phyloP scores from a whole-genome alignment of 768 basidiomycete species.

The Tremella fuciformis region DNA sequence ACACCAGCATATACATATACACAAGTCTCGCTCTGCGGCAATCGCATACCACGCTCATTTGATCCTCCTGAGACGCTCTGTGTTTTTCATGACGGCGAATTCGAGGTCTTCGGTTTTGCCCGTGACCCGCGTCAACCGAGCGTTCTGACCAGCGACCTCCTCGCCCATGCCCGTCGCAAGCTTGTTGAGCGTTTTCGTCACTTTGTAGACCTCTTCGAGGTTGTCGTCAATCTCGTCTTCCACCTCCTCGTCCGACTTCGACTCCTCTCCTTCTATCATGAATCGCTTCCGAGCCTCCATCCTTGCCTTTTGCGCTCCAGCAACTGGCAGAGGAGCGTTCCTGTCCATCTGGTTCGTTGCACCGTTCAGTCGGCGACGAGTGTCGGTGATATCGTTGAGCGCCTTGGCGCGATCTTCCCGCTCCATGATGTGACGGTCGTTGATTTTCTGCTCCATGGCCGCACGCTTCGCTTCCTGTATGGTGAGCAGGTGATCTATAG shows the following conservation, averaged over 20 bases:
- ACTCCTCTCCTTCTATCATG: constrained; percentile 74
- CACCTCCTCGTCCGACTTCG: constrained; percentile 84
- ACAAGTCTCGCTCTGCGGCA: too few species aligned
- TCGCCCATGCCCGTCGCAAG: constrained; percentile 78
- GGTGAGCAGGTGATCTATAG: background rate
- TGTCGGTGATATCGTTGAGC: constrained; percentile 79
- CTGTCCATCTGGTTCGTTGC: constrained; percentile 57
- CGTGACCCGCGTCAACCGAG: constrained; percentile 69
- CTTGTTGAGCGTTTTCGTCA: constrained; percentile 72
- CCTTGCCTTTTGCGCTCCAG: constrained; percentile 58
- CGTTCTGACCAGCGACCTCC: constrained; percentile 84
- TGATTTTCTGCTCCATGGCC: constrained; percentile 78
- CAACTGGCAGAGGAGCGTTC: constrained; percentile 56
- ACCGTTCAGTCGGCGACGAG: constrained; percentile 76
- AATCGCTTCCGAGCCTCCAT: constrained; percentile 76
- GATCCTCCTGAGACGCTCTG: constrained; percentile 64
- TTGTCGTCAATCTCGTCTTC: constrained; percentile 94
- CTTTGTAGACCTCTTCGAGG: constrained; percentile 76
- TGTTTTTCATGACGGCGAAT: constrained; percentile 71
- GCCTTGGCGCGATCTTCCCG: constrained; percentile 76
- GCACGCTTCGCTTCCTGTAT: constrained; percentile 70
- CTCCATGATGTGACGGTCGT: constrained; percentile 82
- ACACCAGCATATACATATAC: too few species aligned
- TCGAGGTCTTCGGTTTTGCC: constrained; percentile 72
- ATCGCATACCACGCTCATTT: constrained; percentile 15